A percentile compares a stretch with the other conserved stretches of the same genome.
Evolutionary conservation across 768 basidiomycete genomes (phyloP).

Genomic region (Phlebiopsis gigantea): DNA sequence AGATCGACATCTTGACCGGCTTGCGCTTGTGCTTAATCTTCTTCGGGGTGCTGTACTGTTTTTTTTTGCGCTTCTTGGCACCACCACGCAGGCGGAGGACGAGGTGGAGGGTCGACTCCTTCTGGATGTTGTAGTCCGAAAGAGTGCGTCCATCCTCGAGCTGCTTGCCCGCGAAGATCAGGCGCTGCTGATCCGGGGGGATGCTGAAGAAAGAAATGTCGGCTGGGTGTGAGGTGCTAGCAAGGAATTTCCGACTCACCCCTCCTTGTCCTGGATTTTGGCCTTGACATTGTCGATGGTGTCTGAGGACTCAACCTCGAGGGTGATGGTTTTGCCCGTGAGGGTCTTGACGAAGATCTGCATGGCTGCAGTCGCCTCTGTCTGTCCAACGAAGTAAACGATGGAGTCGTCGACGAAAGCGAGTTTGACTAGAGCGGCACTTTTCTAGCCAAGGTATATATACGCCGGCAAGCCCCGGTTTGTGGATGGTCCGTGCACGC

Average conservation of each 20-base stretch:
- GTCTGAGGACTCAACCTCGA: constrained; percentile 96
- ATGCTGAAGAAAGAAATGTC: constrained; percentile 42
- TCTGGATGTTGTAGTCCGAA: constrained; percentile 97
- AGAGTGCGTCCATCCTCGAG: constrained; percentile 98
- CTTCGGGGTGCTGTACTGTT: constrained; percentile 99
- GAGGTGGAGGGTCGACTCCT: constrained; percentile 97
- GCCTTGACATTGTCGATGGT: constrained; percentile 98
- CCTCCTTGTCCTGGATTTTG: constrained; percentile 97
- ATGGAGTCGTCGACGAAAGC: constrained; percentile 93
- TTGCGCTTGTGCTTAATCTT: constrained; percentile 99
- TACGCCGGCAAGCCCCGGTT: constrained; percentile 16
- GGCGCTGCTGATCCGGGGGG: constrained; percentile 91
- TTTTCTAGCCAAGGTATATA: constrained; percentile 11
- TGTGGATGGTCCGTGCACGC: constrained; percentile 44
- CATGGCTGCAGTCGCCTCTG: constrained; percentile 71
- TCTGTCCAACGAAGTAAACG: constrained; percentile 88
- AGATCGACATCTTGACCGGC: constrained; percentile 99
- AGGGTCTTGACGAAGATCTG: constrained; percentile 99
- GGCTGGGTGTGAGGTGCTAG: not conserved
- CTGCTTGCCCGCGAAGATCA: constrained; percentile 99
- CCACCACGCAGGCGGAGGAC: constrained; percentile 98
- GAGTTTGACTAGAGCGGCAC: constrained; percentile 35
- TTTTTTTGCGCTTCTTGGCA: constrained; percentile 99
- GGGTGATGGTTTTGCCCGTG: constrained; percentile 98
- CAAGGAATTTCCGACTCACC: constrained; percentile 39